A percentile compares a stretch with the other conserved stretches of the same genome.
Evolutionary conservation across 768 basidiomycete species (phyloP).

Genomic region (Termitomyces sp.): DNA sequence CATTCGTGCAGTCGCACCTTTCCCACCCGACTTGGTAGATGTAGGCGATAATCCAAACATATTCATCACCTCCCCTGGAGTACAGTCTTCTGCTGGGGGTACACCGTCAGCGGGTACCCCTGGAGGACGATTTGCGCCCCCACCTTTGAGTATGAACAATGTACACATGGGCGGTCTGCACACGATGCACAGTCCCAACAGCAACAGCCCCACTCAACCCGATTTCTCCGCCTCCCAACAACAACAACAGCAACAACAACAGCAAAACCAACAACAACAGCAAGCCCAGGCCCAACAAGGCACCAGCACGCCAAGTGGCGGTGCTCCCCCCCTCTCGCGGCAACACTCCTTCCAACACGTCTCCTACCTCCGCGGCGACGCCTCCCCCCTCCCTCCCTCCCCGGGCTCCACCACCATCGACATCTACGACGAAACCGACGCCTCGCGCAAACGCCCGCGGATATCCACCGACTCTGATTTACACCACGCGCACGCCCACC

Average conservation of each 20-base stretch:
- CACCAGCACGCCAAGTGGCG: neutral
- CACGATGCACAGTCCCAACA: conserved; percentile 44
- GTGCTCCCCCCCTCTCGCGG: conserved; percentile 43
- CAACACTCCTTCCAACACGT: conserved; percentile 62
- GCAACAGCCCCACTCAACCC: conserved; percentile 19
- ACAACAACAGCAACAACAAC: no score
- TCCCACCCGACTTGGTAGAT: conserved; percentile 54
- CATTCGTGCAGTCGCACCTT: conserved; percentile 34
- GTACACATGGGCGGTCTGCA: conserved; percentile 39
- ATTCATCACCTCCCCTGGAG: conserved; percentile 60
- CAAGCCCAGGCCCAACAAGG: neutral
- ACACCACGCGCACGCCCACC: neutral
- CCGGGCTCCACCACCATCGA: conserved; percentile 38
- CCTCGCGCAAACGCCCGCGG: conserved; percentile 48
- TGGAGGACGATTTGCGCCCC: conserved; percentile 38
- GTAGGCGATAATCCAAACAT: conserved; percentile 61
- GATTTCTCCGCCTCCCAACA: conserved; percentile 29
- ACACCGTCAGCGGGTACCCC: neutral
- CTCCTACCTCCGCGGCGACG: conserved; percentile 29
- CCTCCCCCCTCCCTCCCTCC: conserved; percentile 35
- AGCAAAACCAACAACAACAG: no score
- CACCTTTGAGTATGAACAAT: conserved; percentile 26
- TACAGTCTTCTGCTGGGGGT: neutral
- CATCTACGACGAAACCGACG: conserved; percentile 37
- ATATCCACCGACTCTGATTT: conserved; percentile 35